Conservation (phyloP, 2,329 filamentous ascomycete genomes). For the Stemphylium beticola region DNA sequence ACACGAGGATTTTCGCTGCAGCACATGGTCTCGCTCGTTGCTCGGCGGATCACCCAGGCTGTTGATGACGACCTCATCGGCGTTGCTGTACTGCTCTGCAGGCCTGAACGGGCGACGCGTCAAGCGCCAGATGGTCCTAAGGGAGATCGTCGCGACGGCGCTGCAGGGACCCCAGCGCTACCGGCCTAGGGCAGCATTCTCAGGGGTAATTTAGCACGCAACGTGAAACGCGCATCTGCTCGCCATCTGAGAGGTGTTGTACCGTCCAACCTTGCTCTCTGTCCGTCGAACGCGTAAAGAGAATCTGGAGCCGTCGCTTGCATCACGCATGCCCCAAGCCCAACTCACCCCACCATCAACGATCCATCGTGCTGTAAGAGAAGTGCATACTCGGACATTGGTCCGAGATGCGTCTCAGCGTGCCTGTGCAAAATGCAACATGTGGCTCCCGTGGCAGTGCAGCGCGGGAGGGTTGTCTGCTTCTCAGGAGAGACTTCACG, state of each 20-base stretch:
- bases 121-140: constrained; percentile 24
- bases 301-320: constrained; percentile 33
- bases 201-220: constrained; percentile 27
- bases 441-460: constrained; percentile 6
- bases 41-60: constrained; percentile 21
- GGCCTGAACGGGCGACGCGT: constrained; percentile 6
- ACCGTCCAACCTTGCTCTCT: constrained; percentile 7
- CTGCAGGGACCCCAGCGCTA: constrained; percentile 30
- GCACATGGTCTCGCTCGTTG: constrained; percentile 30
- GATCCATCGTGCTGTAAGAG: constrained; percentile 26
- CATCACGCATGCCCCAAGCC: constrained; percentile 15
- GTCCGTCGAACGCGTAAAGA: constrained; percentile 17
- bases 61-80: neutral
- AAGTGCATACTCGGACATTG: constrained; percentile 24
- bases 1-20: constrained; percentile 42
- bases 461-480: constrained; percentile 5
- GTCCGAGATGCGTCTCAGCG: constrained; percentile 33
- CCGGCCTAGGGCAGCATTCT: constrained; percentile 18
- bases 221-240: constrained; percentile 40
- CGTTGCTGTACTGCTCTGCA: neutral
- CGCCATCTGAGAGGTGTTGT: constrained; percentile 14
- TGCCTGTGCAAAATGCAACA: constrained; percentile 16
- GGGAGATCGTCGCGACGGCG: constrained; percentile 39
- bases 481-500: neutral
- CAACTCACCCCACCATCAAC: constrained; percentile 18